These are phyloP conservation scores for Dactylellina parvicollis DNA, from an alignment of 2,329 filamentous ascomycete genomes.

Conservation along the genomic window DNA sequence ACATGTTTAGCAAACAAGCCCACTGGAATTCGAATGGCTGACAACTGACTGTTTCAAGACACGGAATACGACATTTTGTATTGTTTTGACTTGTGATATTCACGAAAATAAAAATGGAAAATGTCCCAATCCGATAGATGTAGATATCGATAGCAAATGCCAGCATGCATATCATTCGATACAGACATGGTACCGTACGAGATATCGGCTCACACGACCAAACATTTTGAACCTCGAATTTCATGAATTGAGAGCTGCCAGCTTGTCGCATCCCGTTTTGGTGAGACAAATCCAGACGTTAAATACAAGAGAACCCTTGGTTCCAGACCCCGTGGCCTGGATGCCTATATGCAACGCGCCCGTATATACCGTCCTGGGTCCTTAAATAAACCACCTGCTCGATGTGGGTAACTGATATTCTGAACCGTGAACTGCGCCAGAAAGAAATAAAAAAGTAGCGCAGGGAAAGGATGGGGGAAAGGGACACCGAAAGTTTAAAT, in stretches of 20 bases:
- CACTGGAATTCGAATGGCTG: background rate
- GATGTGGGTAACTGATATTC: background rate
- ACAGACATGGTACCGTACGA: background rate
- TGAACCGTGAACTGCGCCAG: background rate
- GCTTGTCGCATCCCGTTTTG: too few relatives aligned
- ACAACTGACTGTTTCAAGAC: background rate
- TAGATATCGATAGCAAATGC: too few relatives aligned
- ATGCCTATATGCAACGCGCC: slow-evolving; percentile 15
- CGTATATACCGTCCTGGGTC: too few relatives aligned
- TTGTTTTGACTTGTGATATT: too few relatives aligned
- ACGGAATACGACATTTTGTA: too few relatives aligned
- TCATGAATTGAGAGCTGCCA: too few relatives aligned
- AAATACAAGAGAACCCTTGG: background rate
- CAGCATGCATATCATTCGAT: too few relatives aligned
- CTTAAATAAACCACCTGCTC: slow-evolving; percentile 16
- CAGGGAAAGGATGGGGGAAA: background rate
- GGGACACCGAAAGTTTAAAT: background rate
- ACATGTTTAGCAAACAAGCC: background rate
- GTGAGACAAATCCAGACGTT: too few relatives aligned
- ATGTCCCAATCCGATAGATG: too few relatives aligned
- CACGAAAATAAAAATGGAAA: too few relatives aligned
- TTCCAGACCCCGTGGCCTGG: slow-evolving; percentile 17
- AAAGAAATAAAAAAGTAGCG: background rate
- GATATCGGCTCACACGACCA: background rate
- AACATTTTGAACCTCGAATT: too few relatives aligned